Percentiles rank a stretch among this genome's conserved stretches.
Conservation (phyloP, 2,329 filamentous ascomycete genomes). For the Pleurostoma richardsiae region DNA sequence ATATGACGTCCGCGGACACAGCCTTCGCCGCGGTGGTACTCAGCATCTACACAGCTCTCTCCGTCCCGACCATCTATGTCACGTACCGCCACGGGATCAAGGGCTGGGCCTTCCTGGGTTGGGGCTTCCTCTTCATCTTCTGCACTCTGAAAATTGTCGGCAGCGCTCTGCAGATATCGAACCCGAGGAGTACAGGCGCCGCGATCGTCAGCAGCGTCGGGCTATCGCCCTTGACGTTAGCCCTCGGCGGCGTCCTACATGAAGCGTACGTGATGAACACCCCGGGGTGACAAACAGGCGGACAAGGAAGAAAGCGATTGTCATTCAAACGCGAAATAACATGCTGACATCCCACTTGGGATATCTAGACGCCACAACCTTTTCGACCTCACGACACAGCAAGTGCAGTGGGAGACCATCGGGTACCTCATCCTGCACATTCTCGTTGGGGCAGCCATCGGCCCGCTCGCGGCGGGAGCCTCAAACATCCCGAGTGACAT, state of each 20-base stretch:
- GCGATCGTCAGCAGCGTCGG: slow-evolving; percentile 29
- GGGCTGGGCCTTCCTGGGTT: slow-evolving; percentile 25
- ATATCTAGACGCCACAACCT: too few relatives aligned
- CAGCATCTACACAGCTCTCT: slow-evolving; percentile 27
- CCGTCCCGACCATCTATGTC: slow-evolving; percentile 22
- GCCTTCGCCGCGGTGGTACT: slow-evolving; percentile 20
- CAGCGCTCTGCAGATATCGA: slow-evolving; percentile 19
- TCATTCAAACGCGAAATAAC: too few relatives aligned
- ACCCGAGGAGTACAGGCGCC: slow-evolving; percentile 17
- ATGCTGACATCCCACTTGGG: too few relatives aligned
- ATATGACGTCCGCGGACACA: slow-evolving; percentile 1
- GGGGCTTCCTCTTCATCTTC: slow-evolving; percentile 30
- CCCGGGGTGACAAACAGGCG: too few relatives aligned
- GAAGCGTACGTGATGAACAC: slow-evolving; percentile 21
- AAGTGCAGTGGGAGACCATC: not conserved
- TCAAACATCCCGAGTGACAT: slow-evolving; percentile 8
- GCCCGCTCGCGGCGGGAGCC: slow-evolving; percentile 16
- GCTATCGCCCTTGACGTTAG: slow-evolving; percentile 28
- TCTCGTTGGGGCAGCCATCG: slow-evolving; percentile 15
- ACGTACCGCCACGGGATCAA: slow-evolving; percentile 23
- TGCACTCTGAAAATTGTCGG: slow-evolving; percentile 29
- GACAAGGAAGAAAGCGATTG: too few relatives aligned
- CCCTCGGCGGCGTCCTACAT: slow-evolving; percentile 24
- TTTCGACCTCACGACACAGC: too few relatives aligned
- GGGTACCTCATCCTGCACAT: slow-evolving; percentile 15